Evolutionary conservation across 176 grass and related monocot species (phyloP).

Genomic region (Coix lacrymajobi): DNA sequence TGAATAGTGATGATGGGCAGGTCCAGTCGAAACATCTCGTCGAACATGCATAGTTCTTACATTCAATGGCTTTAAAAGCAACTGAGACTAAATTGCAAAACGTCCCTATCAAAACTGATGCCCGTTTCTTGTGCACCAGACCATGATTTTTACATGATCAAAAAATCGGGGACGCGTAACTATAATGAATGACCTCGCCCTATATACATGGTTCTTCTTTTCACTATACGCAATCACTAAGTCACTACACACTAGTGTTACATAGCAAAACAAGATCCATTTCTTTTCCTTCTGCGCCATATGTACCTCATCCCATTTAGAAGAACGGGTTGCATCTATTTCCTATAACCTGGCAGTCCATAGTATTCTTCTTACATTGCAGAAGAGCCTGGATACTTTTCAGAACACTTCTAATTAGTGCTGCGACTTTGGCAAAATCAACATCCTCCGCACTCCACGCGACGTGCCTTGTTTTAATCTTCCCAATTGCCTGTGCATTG

Average conservation of each 20-base stretch:
- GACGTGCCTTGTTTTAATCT: neutral
- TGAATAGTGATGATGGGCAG: neutral
- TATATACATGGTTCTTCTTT: conserved; percentile 32
- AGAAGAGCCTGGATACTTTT: neutral
- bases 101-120: neutral
- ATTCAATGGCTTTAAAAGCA: neutral
- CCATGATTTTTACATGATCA: conserved; percentile 12
- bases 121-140: neutral
- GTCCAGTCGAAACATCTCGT: neutral
- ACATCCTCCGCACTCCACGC: neutral
- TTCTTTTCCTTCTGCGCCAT: neutral
- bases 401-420: neutral
- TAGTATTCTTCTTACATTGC: neutral
- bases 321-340: conserved; percentile 16
- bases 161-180: neutral
- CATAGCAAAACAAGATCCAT: neutral
- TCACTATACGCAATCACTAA: neutral
- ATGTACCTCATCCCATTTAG: conserved; percentile 20
- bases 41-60: neutral
- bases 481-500: neutral
- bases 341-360: neutral
- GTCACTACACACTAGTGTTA: neutral
- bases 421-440: neutral
- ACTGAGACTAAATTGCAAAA: neutral
- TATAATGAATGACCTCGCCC: neutral